A percentile compares a stretch with the other conserved stretches of the same genome.
These are phyloP conservation scores for Acarospora socialis DNA, from an alignment of 2,329 filamentous ascomycete genomes.

Conservation along the genomic window DNA sequence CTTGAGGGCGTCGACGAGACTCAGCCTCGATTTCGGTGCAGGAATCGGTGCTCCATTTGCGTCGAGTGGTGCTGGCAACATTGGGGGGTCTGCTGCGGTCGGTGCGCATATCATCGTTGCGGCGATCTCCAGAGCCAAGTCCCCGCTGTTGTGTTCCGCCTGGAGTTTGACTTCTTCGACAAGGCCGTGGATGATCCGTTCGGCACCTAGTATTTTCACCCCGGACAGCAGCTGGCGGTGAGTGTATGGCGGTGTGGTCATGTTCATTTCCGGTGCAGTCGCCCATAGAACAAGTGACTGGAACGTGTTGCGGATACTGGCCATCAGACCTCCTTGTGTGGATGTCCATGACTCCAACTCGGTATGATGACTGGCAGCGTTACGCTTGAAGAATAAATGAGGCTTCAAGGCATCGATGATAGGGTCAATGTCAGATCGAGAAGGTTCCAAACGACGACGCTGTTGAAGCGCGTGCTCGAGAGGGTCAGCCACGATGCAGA, in stretches of 20 bases:
- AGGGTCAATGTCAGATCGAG: constrained; percentile 37
- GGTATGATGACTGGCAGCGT: constrained; percentile 28
- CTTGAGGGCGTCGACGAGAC: constrained; percentile 27
- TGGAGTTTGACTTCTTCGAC: constrained; percentile 31
- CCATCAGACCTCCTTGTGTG: constrained; percentile 31
- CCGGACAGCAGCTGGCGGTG: constrained; percentile 37
- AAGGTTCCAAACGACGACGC: constrained; percentile 34
- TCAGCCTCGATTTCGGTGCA: constrained; percentile 21
- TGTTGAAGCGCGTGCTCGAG: constrained; percentile 39
- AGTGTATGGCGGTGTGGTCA: constrained; percentile 40
- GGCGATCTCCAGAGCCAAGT: constrained; percentile 30
- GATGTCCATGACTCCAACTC: constrained; percentile 40
- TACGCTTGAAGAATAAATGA: constrained; percentile 37
- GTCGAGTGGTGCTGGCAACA: no score
- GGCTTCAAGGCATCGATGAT: constrained; percentile 38
- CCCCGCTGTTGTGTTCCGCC: constrained; percentile 25
- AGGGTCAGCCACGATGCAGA: constrained; percentile 39
- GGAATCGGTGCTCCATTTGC: constrained; percentile 22
- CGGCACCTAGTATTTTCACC: constrained; percentile 27
- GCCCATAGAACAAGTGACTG: constrained; percentile 39
- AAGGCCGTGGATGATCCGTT: constrained; percentile 24
- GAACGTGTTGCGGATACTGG: constrained; percentile 35
- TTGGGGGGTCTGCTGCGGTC: constrained; percentile 25
- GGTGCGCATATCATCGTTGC: constrained; percentile 29
- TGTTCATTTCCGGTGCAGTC: constrained; percentile 33